phyloP scores from a whole-genome alignment of 2,329 filamentous ascomycete genomes.

The Stagonosporopsis rhizophila region DNA sequence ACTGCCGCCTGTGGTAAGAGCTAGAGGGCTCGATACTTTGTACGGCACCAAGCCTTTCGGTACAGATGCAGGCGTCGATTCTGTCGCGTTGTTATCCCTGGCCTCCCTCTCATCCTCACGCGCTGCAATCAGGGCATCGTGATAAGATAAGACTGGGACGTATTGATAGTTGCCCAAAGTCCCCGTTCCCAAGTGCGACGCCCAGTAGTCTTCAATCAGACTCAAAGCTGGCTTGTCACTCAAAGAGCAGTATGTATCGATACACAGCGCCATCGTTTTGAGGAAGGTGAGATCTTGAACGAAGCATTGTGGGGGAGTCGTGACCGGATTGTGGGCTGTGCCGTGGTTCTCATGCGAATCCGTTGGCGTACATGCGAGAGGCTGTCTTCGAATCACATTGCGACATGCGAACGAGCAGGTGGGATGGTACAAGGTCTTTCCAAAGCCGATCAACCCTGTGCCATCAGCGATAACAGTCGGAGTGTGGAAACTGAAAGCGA shows the following conservation, averaged over 20 bases:
- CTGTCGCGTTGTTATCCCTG: background rate
- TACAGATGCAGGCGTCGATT: background rate
- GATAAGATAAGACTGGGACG: slow-evolving; percentile 7
- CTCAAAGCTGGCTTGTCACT: slow-evolving; percentile 8
- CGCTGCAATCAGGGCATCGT: background rate
- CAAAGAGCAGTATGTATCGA: slow-evolving; percentile 27
- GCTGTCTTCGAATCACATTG: slow-evolving; percentile 14
- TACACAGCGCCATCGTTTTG: slow-evolving; percentile 36
- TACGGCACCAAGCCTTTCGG: background rate
- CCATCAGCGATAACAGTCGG: background rate
- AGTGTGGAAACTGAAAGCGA: background rate
- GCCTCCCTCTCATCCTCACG: background rate
- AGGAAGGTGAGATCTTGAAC: slow-evolving; percentile 29
- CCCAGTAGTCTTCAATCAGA: slow-evolving; percentile 29
- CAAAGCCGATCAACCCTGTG: slow-evolving; percentile 23
- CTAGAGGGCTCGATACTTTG: background rate
- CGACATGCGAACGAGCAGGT: slow-evolving; percentile 28
- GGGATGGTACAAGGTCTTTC: slow-evolving; percentile 27
- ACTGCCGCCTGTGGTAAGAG: background rate
- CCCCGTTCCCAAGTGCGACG: slow-evolving; percentile 16
- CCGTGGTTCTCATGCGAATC: background rate
- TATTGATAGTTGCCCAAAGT: slow-evolving; percentile 17
- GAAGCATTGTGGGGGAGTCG: slow-evolving; percentile 26
- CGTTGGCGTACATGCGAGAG: background rate
- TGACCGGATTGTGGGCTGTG: background rate